Conservation (phyloP, 345 rosid genomes). For the Populus davidiana region DNA sequence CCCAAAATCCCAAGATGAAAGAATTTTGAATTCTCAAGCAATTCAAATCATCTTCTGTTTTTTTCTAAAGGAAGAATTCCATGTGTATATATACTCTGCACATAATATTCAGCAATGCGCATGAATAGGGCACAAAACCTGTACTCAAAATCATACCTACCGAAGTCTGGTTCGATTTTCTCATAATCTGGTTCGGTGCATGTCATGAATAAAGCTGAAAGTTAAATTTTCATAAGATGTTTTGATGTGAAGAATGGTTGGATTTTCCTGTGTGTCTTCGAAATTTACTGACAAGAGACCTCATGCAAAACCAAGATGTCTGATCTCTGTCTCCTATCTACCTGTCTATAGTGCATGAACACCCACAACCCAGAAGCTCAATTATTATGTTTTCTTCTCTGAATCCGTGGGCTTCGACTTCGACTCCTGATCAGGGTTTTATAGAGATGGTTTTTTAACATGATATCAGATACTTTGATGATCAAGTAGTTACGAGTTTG, state of each 20-base stretch:
- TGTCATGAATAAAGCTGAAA: neutral
- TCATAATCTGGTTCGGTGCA: neutral
- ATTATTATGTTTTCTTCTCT: slow-evolving; percentile 32
- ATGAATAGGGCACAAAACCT: neutral
- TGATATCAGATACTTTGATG: too few relatives aligned
- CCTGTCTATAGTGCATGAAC: slow-evolving; percentile 7
- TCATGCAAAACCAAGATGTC: slow-evolving; percentile 19
- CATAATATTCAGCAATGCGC: neutral
- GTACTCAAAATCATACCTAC: neutral
- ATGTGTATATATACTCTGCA: too few relatives aligned
- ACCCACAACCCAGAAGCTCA: slow-evolving; percentile 11
- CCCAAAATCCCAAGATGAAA: neutral
- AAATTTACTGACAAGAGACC: slow-evolving; percentile 19
- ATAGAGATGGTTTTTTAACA: too few relatives aligned
- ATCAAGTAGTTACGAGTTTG: too few relatives aligned
- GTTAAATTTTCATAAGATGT: too few relatives aligned
- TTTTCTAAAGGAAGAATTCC: neutral
- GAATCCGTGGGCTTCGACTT: slow-evolving; percentile 20
- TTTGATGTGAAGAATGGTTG: slow-evolving; percentile 11
- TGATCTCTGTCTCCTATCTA: slow-evolving; percentile 21
- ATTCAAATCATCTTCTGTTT: neutral
- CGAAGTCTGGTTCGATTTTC: neutral
- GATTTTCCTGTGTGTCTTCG: neutral
- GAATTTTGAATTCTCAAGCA: neutral
- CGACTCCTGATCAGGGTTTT: slow-evolving; percentile 34